phyloP scores from a whole-genome alignment of 1,139 yeast genomes.

The Nakaseomyces delphensis region DNA sequence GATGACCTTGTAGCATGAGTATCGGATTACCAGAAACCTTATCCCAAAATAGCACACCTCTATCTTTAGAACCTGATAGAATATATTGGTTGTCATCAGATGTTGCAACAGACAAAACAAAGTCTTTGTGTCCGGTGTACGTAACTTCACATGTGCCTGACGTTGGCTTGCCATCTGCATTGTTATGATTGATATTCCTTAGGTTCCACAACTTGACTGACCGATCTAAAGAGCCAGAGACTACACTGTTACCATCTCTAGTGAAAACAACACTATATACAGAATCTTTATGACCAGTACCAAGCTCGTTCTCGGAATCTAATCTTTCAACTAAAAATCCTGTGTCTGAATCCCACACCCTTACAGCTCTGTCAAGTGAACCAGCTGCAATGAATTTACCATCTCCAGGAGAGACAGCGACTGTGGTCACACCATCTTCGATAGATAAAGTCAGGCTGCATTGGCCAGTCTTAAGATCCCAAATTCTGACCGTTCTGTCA shows the following conservation, averaged over 20 bases:
- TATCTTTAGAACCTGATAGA: conserved; percentile 90
- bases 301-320: conserved; percentile 78
- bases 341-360: conserved; percentile 95
- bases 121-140: conserved; percentile 92
- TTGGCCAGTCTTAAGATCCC: conserved; percentile 91
- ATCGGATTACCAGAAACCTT: conserved; percentile 86
- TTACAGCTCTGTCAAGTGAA: conserved; percentile 85
- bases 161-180: conserved; percentile 21
- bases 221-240: conserved; percentile 90
- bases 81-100: conserved; percentile 91
- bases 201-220: conserved; percentile 95
- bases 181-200: conserved; percentile 37
- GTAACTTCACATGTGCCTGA: conserved; percentile 79
- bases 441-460: conserved; percentile 82
- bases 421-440: conserved; percentile 97
- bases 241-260: conserved; percentile 84
- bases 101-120: conserved; percentile 86
- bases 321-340: conserved; percentile 89
- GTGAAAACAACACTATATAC: conserved; percentile 94
- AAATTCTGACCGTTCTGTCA: conserved; percentile 90
- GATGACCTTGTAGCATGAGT: conserved; percentile 93
- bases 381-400: conserved; percentile 95
- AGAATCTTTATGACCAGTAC: conserved; percentile 93
- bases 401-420: conserved; percentile 85
- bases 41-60: conserved; percentile 97